These are phyloP conservation scores for Trichoderma koningiopsis DNA, from an alignment of 2,329 filamentous ascomycete species.

Conservation along the genomic window DNA sequence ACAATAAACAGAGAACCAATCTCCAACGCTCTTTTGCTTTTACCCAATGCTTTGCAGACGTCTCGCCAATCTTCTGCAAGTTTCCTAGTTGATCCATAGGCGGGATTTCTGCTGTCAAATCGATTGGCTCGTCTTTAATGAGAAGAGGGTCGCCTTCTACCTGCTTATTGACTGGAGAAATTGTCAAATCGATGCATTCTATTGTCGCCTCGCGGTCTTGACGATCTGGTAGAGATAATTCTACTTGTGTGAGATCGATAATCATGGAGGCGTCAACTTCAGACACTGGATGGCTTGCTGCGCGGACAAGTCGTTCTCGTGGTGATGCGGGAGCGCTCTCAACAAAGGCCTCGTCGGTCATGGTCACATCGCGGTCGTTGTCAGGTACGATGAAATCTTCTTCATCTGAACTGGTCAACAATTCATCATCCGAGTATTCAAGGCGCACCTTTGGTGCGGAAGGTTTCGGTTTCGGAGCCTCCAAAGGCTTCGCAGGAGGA, in stretches of 20 bases:
- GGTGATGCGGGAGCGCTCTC: background rate
- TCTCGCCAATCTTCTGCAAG: conserved; percentile 29
- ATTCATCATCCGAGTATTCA: conserved; percentile 46
- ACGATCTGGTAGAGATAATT: conserved; percentile 29
- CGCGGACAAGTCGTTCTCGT: background rate
- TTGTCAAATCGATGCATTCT: conserved; percentile 34
- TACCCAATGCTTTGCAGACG: conserved; percentile 32
- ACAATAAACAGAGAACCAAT: conserved; percentile 37
- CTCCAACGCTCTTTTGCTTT: conserved; percentile 36
- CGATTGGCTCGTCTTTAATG: background rate
- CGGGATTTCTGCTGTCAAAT: conserved; percentile 25
- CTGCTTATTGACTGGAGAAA: conserved; percentile 29
- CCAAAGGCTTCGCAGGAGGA: conserved; percentile 43
- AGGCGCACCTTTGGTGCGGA: background rate
- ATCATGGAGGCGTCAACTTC: conserved; percentile 32
- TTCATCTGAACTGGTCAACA: conserved; percentile 54
- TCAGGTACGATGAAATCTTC: conserved; percentile 29
- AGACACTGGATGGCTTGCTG: conserved; percentile 17
- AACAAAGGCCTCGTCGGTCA: background rate
- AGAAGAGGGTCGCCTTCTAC: background rate
- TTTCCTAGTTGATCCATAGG: conserved; percentile 31
- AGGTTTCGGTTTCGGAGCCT: conserved; percentile 29
- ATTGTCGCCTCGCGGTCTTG: background rate
- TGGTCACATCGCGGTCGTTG: background rate
- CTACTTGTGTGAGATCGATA: conserved; percentile 38